Base-by-base conservation (phyloP, 2,329 filamentous ascomycete genomes). In the Dactylellina drechsleri region DNA sequence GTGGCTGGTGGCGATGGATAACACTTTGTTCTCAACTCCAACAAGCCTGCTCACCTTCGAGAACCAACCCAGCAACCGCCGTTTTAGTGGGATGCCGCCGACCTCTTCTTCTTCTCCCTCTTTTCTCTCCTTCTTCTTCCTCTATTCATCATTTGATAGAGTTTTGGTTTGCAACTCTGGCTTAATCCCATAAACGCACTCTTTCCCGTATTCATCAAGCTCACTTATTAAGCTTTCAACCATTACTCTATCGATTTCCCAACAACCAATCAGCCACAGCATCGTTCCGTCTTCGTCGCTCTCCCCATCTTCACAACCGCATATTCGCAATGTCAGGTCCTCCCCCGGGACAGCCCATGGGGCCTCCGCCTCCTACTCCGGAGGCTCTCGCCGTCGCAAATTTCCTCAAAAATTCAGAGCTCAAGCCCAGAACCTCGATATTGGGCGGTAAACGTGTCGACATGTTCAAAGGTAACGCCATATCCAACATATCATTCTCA, bases 401-500 rank as follows among this genome's bases (percentile, higher is more conserved):
- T 80, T 99, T 96, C 83, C 84, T 99, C 73, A 89, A 89, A 78
- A 83, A 87, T 71, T 93, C 97, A 83, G 88, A 95, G 73, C 84
- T 99, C 77, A 99, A 99, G 86, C 86, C 88, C 16, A 87, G 95
- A 77, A 97, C 93, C 16, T 94, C 92, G 82, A 96, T 99, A 77
- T 87, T 98, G 78, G 93, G 97, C 78, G 95, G 95, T 80, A 93
- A 97, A 86, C 88, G 95, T 80, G 98, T 97, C 84, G 94, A 99
- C 78, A 96, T 99, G 92, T 98, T 99, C 83, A 91, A 90, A 86
- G 93, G 92, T 94, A 85, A 58, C 31, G 81, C 76, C n/a, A 58
- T 28, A 26, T 12, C 28, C 26, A 4, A 20, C 5, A 67, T 15
- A 40, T 47, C 41, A 50, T 47, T 36, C 31, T 10, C 31, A 7